These are phyloP conservation scores for Rhodotorula graminis DNA, from an alignment of 768 basidiomycete species.

Conservation along the genomic window DNA sequence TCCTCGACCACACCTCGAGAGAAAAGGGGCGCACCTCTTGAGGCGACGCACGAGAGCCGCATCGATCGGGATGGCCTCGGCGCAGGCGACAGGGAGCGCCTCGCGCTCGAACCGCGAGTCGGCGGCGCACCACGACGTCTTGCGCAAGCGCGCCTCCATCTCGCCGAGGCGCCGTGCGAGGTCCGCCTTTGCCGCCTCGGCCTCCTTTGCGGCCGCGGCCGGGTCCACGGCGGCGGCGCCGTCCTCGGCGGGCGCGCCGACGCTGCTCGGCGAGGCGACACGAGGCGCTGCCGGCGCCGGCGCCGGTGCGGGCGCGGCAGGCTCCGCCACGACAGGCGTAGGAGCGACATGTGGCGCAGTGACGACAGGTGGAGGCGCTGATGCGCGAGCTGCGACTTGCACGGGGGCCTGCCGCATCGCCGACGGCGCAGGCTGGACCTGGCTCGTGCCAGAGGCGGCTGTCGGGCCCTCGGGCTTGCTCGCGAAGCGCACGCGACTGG, in stretches of 20 bases:
- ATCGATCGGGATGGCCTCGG: slow-evolving; percentile 11
- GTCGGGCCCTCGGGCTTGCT: background rate
- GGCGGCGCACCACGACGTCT: background rate
- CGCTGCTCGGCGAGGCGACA: no score
- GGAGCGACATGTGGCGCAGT: background rate
- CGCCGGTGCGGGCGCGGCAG: background rate
- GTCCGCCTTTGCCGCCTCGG: background rate
- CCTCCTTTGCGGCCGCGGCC: background rate
- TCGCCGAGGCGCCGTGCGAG: background rate
- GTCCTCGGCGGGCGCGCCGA: no score
- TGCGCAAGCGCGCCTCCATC: slow-evolving; percentile 9
- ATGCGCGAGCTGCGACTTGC: background rate
- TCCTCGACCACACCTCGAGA: no score
- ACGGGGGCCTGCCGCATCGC: background rate
- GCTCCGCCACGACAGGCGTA: no score
- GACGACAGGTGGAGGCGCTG: background rate
- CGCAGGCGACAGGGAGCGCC: slow-evolving; percentile 7
- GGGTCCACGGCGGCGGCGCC: background rate
- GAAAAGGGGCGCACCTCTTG: slow-evolving; percentile 1
- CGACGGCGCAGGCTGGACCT: background rate
- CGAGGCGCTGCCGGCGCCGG: no score
- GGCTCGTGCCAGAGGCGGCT: background rate
- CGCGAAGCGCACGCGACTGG: background rate
- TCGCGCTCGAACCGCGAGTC: background rate
- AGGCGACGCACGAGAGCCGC: slow-evolving; percentile 4